Percentiles rank a stretch among this genome's conserved stretches.
phyloP scores from a whole-genome alignment of 768 basidiomycete genomes.

The Suillus variegatus region DNA sequence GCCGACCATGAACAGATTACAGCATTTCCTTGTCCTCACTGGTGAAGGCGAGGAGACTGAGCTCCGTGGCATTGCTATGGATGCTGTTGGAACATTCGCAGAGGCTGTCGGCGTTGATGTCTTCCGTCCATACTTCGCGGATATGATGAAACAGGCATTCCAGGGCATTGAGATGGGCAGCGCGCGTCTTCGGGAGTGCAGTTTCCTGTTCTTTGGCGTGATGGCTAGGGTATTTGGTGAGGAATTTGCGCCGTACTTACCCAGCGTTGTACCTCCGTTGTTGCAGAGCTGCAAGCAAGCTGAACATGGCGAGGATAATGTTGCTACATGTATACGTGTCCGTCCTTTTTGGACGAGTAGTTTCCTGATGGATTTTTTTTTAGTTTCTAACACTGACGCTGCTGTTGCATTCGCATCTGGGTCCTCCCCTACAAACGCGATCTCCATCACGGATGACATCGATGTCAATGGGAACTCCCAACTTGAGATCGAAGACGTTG shows the following conservation, averaged over 20 bases:
- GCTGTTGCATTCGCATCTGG: slow-evolving; percentile 72
- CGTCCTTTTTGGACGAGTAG: slow-evolving; percentile 2
- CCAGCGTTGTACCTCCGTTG: slow-evolving; percentile 83
- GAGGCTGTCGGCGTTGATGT: slow-evolving; percentile 94
- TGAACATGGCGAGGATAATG: slow-evolving; percentile 69
- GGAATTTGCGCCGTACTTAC: slow-evolving; percentile 88
- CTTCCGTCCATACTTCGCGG: slow-evolving; percentile 95
- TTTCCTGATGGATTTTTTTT: slow-evolving; percentile 9
- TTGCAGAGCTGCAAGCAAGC: slow-evolving; percentile 79
- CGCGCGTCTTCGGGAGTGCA: slow-evolving; percentile 88
- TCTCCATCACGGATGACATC: slow-evolving; percentile 55
- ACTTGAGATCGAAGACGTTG: slow-evolving; percentile 73
- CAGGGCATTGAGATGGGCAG: slow-evolving; percentile 85
- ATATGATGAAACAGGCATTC: slow-evolving; percentile 95
- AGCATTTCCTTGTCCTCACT: slow-evolving; percentile 83
- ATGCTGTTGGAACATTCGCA: slow-evolving; percentile 97
- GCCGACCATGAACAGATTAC: slow-evolving; percentile 84
- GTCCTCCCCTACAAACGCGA: slow-evolving; percentile 69
- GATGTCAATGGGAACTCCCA: slow-evolving; percentile 59
- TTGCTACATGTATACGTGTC: slow-evolving; percentile 41
- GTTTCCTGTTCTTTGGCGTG: slow-evolving; percentile 97
- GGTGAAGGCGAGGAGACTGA: slow-evolving; percentile 92
- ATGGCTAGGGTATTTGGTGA: slow-evolving; percentile 97
- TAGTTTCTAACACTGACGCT: slow-evolving; percentile 53
- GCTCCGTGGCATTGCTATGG: slow-evolving; percentile 96